phyloP scores from a whole-genome alignment of 208 protist genomes.

The Jaenimonas drosophilae region DNA sequence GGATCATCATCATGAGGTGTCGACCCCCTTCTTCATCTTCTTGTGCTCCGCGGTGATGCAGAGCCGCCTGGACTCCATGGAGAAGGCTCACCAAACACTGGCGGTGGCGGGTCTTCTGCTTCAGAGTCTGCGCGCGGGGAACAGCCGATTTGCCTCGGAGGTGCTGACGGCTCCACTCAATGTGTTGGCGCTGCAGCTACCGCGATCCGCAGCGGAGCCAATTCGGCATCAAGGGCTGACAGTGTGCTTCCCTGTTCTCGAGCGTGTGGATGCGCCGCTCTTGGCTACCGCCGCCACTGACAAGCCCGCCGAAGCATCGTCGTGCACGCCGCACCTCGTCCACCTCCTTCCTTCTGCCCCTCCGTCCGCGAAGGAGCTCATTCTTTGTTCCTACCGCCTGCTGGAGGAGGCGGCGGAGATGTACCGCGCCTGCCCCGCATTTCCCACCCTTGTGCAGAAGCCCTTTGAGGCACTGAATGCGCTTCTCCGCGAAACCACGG shows the following conservation, averaged over 20 bases:
- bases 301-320: neutral
- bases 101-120: constrained; percentile 34
- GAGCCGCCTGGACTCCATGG: constrained; percentile 35
- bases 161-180: constrained; percentile 52
- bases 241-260: constrained; percentile 52
- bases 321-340: neutral
- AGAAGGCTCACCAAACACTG: constrained; percentile 34
- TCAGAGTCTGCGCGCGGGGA: constrained; percentile 15
- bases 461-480: constrained; percentile 34
- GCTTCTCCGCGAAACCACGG: constrained; percentile 9
- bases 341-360: neutral
- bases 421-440: constrained; percentile 29
- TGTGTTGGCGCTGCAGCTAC: constrained; percentile 62
- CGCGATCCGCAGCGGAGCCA: constrained; percentile 32
- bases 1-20: constrained; percentile 73
- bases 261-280: constrained; percentile 25
- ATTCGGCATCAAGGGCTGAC: constrained; percentile 38
- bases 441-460: constrained; percentile 32
- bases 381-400: constrained; percentile 57
- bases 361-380: constrained; percentile 9
- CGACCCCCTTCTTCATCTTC: constrained; percentile 65
- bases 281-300: constrained; percentile 6
- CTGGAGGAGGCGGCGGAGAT: constrained; percentile 33
- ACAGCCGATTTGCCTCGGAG: constrained; percentile 43
- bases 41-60: constrained; percentile 57